phyloP scores from a whole-genome alignment of 2,329 filamentous ascomycete species.

The Dactylellina leptospora region DNA sequence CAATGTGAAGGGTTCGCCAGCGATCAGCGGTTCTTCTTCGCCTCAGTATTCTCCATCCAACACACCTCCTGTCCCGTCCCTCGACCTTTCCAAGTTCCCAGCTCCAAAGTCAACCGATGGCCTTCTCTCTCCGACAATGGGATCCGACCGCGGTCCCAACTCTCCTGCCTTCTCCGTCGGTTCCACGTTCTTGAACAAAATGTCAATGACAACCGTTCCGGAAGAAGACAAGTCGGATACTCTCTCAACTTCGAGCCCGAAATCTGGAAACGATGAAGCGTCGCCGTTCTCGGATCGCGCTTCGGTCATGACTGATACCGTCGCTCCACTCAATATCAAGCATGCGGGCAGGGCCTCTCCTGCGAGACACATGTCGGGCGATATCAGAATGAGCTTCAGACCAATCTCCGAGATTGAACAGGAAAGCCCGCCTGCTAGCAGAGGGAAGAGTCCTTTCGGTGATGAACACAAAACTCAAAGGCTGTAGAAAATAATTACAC shows the following conservation, averaged over 20 bases:
- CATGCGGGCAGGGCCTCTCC: slow-evolving; percentile 30
- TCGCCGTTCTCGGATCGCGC: slow-evolving; percentile 46
- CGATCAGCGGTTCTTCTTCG: slow-evolving; percentile 65
- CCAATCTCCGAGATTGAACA: slow-evolving; percentile 41
- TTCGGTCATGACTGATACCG: slow-evolving; percentile 29
- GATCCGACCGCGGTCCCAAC: slow-evolving; percentile 60
- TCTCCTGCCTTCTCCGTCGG: slow-evolving; percentile 73
- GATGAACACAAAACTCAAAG: slow-evolving; percentile 35
- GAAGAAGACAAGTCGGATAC: slow-evolving; percentile 31
- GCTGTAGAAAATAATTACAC: slow-evolving; percentile 18
- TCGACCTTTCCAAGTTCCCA: slow-evolving; percentile 50
- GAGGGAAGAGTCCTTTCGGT: slow-evolving; percentile 43
- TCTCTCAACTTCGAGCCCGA: slow-evolving; percentile 8
- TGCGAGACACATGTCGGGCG: slow-evolving; percentile 49
- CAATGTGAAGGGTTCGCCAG: slow-evolving; percentile 74
- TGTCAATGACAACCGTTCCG: slow-evolving; percentile 46
- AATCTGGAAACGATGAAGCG: slow-evolving; percentile 3
- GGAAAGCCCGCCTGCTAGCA: slow-evolving; percentile 10
- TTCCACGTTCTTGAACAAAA: slow-evolving; percentile 73
- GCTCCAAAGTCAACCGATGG: slow-evolving; percentile 35
- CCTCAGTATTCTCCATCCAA: slow-evolving; percentile 68
- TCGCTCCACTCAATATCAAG: slow-evolving; percentile 36
- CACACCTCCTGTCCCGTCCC: slow-evolving; percentile 55
- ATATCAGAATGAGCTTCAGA: slow-evolving; percentile 51
- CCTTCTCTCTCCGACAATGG: slow-evolving; percentile 17